These are phyloP conservation scores for Prunus salicina DNA, from an alignment of 306 rosid genomes.

Conservation along the genomic window DNA sequence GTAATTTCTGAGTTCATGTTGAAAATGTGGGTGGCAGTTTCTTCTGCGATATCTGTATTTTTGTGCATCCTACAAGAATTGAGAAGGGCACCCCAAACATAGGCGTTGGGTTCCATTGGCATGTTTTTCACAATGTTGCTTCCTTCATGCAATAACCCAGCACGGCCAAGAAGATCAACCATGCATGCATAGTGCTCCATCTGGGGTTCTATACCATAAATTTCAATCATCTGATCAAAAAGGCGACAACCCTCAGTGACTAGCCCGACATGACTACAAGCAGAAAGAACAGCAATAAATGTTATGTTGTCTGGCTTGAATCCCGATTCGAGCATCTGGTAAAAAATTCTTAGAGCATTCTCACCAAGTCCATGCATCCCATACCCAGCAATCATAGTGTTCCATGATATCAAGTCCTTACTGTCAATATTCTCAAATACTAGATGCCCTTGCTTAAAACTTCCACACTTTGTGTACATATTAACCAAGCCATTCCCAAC, in stretches of 20 bases:
- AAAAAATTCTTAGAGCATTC: constrained; percentile 56
- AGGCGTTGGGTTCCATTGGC: constrained; percentile 75
- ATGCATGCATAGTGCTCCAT: constrained; percentile 82
- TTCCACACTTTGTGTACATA: constrained; percentile 79
- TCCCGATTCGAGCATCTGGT: constrained; percentile 52
- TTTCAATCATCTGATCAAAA: constrained; percentile 48
- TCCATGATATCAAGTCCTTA: constrained; percentile 78
- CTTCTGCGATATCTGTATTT: constrained; percentile 51
- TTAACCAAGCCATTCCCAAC: constrained; percentile 77
- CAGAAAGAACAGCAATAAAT: constrained; percentile 67
- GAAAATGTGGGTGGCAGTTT: constrained; percentile 45
- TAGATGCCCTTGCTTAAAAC: constrained; percentile 51
- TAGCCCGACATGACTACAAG: constrained; percentile 82
- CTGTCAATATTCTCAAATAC: constrained; percentile 49
- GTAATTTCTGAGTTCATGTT: constrained; percentile 36
- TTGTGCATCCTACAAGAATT: constrained; percentile 71
- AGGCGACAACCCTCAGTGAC: constrained; percentile 51
- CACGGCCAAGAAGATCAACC: constrained; percentile 86
- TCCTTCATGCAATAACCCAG: constrained; percentile 76
- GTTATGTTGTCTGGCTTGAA: constrained; percentile 65
- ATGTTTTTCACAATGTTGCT: constrained; percentile 52
- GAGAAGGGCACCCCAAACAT: constrained; percentile 73
- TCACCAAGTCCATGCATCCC: constrained; percentile 82
- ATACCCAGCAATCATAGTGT: constrained; percentile 71
- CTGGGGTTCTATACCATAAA: constrained; percentile 56